Base-by-base conservation (phyloP, 1,284 basidiomycete genomes). In the Malassezia equina region DNA sequence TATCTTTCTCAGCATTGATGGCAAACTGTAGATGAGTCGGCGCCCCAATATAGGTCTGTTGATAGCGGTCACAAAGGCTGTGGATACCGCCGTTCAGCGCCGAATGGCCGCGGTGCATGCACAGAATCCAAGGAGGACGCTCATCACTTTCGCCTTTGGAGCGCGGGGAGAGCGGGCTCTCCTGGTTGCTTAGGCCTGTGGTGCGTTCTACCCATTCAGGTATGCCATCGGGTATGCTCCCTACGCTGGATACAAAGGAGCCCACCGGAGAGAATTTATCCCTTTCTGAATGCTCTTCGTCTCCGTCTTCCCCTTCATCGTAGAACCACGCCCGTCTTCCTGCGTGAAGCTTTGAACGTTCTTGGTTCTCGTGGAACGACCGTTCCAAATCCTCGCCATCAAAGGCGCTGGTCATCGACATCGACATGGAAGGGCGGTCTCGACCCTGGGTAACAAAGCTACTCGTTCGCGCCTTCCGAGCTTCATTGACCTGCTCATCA, bases 81-180 rank as follows among this genome's bases (percentile, higher is more conserved):
- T 84, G 82, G 67, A 96, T 90, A 32, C 94, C 93, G 46, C 85
- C 86, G 63, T 93, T 86, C 86, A 98, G 89, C 7, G 93, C 93
- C 5, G 88, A 84, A 76, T 98, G 93, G 21, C 90, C 93, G 54
- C 90, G 84, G 32, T 91, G 81, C 3, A 84, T 82, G 9, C 82
- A 78, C 8, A 98, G 78, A 11, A 83, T 81, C 93, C 93, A 98
- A 28, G 72, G 71, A 2, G 67, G 67, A 28, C 53, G 60, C 3
- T 19, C 31, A 27, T 55, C 47, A 34, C 3, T 21, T 7, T 17
- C 24, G 4, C 15, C 23, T 17, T 28, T 25, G 21, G n/a, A n/a
- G n/a, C 17, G 25, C 31, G 36, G 23, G 15, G 55, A 34, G 24
- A 13, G 13, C 4, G 50, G 49, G 8, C 34, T 41, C 12, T 32